These are phyloP conservation scores for Colletotrichum sp. DNA, from an alignment of 2,329 filamentous ascomycete genomes.

Conservation along the genomic window DNA sequence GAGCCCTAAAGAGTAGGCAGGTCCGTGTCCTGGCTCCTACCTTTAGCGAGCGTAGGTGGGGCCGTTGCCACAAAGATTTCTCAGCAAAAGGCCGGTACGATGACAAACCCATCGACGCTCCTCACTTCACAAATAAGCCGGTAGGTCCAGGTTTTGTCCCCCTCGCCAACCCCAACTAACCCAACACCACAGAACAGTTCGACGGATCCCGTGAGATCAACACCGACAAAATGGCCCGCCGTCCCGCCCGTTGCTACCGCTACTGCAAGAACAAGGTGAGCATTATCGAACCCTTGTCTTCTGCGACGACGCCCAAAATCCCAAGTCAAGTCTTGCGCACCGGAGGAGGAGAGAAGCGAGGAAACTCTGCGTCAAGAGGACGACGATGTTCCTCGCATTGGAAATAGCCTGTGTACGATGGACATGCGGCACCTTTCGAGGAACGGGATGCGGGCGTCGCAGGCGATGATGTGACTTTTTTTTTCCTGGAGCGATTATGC, in stretches of 20 bases:
- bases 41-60: constrained; percentile 28
- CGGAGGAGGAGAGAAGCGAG: not conserved
- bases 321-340: constrained; percentile 12
- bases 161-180: constrained; percentile 33
- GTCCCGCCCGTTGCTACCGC: constrained; percentile 99
- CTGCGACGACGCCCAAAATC: not conserved
- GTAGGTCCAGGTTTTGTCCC: constrained; percentile 12
- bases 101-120: constrained; percentile 58
- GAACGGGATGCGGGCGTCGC: not conserved
- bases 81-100: constrained; percentile 35
- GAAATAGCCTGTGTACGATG: not conserved
- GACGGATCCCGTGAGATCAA: constrained; percentile 42
- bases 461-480: not conserved
- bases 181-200: constrained; percentile 35
- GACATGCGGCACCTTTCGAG: not conserved
- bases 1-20: constrained; percentile 40
- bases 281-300: not conserved
- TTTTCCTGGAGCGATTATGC: not conserved
- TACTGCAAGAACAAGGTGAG: constrained; percentile 99
- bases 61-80: constrained; percentile 10
- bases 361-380: not conserved
- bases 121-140: constrained; percentile 14
- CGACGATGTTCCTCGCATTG: not conserved
- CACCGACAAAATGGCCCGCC: constrained; percentile 94
- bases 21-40: constrained; percentile 33